Base-by-base conservation (phyloP, 352 stramenopile genomes). In the Thalassiosira hispida region DNA sequence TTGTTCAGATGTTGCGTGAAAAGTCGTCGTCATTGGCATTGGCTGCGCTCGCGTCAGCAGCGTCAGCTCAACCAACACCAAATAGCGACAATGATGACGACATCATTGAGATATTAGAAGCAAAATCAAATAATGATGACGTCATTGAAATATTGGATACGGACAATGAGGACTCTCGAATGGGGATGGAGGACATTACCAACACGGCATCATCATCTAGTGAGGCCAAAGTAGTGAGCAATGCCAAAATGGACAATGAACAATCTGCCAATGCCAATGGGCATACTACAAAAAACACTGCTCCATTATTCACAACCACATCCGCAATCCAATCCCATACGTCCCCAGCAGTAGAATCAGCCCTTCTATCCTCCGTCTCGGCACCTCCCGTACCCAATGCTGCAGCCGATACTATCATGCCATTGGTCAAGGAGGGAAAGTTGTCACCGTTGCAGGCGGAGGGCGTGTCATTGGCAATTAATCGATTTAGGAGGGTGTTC, bases 391-490 rank as follows among this genome's bases (percentile, higher is more conserved):
- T 73, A 14, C 35, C 29, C 14, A 55, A 81, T 27, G 52, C 64
- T 11, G 55, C 74, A 0, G 61, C 70, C 6, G 40, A 63, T 7
- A 67, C 33, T 31, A 42, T 87, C 7, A 29, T 83, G n/a, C 22
- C 53, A n/a, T 53, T 85, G 6, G 65, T 80, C n/a, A 12, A 77
- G 35, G n/a, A 60, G 4, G 65, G 51, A 4, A 68, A 69, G 12
- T 53, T 90, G 0, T 83, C 73, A 22, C 84, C 81, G 12, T 60
- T 88, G 6, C 84, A 90, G 61, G 51, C 86, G 33, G 84, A 90
- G 52, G 78, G 81, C 16, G 77, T 73, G 12, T 22, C 69, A 18
- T 68, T 88, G 14, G 71, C 74, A 9, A 82, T 87, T 63, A 23
- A 77, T 25, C 46, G 72, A 52, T 84, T 87, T 59, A 6, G 62